Evolutionary conservation across 352 stramenopile genomes (phyloP), one percentile per base, ranked within the genome.

Genomic region (Phytophthora cajani): DNA sequence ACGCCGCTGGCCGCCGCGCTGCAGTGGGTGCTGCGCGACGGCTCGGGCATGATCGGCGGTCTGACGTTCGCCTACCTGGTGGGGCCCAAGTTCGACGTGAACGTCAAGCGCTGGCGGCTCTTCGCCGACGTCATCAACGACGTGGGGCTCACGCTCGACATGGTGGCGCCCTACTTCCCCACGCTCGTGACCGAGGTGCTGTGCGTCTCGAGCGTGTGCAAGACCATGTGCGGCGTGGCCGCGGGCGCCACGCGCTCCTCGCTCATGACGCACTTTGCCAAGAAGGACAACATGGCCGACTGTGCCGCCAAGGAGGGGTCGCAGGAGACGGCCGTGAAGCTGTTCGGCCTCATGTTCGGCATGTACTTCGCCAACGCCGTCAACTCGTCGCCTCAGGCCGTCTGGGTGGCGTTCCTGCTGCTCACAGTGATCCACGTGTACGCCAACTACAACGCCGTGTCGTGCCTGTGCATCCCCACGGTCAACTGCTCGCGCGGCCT

Each of bases 91-190:
- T 98, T 99, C 65, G 96, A 99, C 82, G 75, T 91, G 16, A 93
- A 99, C 78, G 95, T 98, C 49, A 98, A 98, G 82, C 89, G 98
- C 78, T 99, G 97, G 89, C 82, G 97, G 30, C 82, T 99, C 0
- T 98, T 99, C 74, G 97, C 97, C 12, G 97, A 99, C 84, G 85
- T 99, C 30, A 95, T 98, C 56, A 99, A 99, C 76, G 95, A 99
- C 83, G 77, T 99, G 25, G 96, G 92, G 2, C 82, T 99, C 16
- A 97, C 93, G 40, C 72, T 99, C 2, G 87, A 94, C 51, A 94
- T 94, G 84, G 70, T 94, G 17, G 87, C 87, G 40, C 87, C 87
- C 0, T 85, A 89, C 71, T 90, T 90, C 57, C 84, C 84, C n/a
- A 67, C 68, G 55, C 60, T 90, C 58, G 85, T 92, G 23, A 94